These are phyloP conservation scores for Pseudohalonectria lignicola DNA, from an alignment of 2,329 filamentous ascomycete species.

Conservation along the genomic window DNA sequence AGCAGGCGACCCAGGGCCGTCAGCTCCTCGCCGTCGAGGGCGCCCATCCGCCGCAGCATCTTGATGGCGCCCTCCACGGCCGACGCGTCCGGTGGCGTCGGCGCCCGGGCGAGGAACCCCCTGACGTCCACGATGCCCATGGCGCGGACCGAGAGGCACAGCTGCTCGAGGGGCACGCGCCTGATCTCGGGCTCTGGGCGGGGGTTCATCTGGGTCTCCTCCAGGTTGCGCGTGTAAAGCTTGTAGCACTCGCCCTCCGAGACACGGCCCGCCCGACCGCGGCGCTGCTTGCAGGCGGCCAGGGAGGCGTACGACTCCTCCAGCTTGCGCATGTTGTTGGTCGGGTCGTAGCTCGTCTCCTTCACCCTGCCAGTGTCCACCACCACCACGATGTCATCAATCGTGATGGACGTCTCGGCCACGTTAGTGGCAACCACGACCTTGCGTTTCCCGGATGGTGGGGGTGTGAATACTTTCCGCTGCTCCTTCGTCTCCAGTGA, in stretches of 20 bases:
- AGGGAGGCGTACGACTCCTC: conserved; percentile 92
- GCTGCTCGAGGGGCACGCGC: conserved; percentile 83
- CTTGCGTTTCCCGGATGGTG: conserved; percentile 76
- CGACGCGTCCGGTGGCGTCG: conserved; percentile 76
- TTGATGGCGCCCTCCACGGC: conserved; percentile 80
- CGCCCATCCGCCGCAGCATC: conserved; percentile 75
- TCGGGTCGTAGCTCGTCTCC: conserved; percentile 86
- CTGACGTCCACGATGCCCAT: conserved; percentile 84
- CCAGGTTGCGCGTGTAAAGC: conserved; percentile 78
- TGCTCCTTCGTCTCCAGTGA: conserved; percentile 85
- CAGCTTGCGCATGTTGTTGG: conserved; percentile 87
- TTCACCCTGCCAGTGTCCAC: conserved; percentile 95
- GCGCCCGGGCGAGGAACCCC: conserved; percentile 70
- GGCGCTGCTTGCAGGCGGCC: conserved; percentile 87
- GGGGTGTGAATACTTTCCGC: conserved; percentile 66
- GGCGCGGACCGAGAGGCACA: conserved; percentile 87
- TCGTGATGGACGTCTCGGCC: conserved; percentile 96
- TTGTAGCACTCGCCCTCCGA: conserved; percentile 90
- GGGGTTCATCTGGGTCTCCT: conserved; percentile 70
- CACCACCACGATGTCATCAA: conserved; percentile 92
- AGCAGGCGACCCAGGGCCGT: conserved; percentile 87
- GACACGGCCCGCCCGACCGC: conserved; percentile 88
- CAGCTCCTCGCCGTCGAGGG: conserved; percentile 73
- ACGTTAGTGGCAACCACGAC: conserved; percentile 94
- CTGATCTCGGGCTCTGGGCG: conserved; percentile 90